Conservation (phyloP, 495 filamentous ascomycete species). For the Aspergillus diversus region DNA sequence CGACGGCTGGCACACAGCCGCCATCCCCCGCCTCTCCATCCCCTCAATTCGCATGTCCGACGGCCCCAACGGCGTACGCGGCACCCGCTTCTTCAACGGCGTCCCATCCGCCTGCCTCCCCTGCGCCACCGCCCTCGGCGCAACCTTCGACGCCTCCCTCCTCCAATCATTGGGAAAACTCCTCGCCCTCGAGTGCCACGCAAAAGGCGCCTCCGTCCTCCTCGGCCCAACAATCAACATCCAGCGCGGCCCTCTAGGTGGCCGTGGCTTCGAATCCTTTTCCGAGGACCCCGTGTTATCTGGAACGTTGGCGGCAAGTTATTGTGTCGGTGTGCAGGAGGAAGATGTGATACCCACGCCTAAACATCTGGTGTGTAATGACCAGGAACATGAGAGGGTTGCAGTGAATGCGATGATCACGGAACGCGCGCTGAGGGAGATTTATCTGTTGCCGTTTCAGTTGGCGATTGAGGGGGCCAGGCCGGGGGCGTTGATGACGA, state of each 20-base stretch:
- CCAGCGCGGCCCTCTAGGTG: slow-evolving; percentile 69
- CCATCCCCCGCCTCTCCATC: slow-evolving; percentile 64
- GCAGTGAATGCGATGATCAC: slow-evolving; percentile 62
- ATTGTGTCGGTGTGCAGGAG: slow-evolving; percentile 67
- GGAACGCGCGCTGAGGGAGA: slow-evolving; percentile 68
- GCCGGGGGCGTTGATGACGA: slow-evolving; percentile 70
- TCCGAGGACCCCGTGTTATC: slow-evolving; percentile 74
- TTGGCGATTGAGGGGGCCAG: slow-evolving; percentile 60
- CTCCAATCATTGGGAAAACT: slow-evolving; percentile 55
- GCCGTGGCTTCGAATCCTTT: slow-evolving; percentile 72
- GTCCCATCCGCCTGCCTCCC: slow-evolving; percentile 63
- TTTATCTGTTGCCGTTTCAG: slow-evolving; percentile 75
- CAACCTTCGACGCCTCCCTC: slow-evolving; percentile 65
- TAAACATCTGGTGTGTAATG: slow-evolving; percentile 77
- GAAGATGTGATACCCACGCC: slow-evolving; percentile 65
- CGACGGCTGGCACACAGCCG: slow-evolving; percentile 72
- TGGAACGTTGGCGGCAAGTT: slow-evolving; percentile 60
- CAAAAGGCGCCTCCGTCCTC: slow-evolving; percentile 66
- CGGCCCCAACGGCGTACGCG: slow-evolving; percentile 70
- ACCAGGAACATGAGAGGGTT: slow-evolving; percentile 67
- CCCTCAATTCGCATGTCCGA: slow-evolving; percentile 68
- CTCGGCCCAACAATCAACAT: slow-evolving; percentile 78
- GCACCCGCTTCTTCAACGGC: slow-evolving; percentile 66
- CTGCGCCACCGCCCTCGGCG: slow-evolving; percentile 63
- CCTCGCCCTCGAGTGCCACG: slow-evolving; percentile 62